Base-by-base conservation (phyloP, 1,284 basidiomycete species). In the Ustilago xerochloae region DNA sequence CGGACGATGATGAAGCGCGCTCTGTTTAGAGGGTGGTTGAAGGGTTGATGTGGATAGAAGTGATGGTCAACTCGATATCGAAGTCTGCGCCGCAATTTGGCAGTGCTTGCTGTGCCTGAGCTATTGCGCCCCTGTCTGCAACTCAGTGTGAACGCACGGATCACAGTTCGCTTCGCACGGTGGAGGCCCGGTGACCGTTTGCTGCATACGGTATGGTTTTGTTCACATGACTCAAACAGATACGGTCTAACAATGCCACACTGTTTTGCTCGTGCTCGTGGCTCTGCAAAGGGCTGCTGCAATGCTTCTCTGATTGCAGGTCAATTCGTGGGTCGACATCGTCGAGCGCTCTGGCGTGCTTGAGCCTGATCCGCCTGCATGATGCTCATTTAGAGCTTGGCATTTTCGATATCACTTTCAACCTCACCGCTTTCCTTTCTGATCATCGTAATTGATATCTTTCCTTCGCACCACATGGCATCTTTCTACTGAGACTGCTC, bases 91-190 rank as follows among this genome's bases (percentile, higher is more conserved):
- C 3, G 41, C 9, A 39, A 13, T 12, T 24, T 6, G 58, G 58
- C 58, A 46, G 58, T 52, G 58, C 49, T 47, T 22, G 26, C 26
- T 41, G n/a, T 24, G 38, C n/a, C n/a, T n/a, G n/a, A n/a, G n/a
- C n/a, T n/a, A n/a, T 26, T 43, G 39, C 28, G 28, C 35, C 59
- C 59, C 59, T 50, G n/a, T n/a, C n/a, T n/a, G n/a, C n/a, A n/a
- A n/a, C n/a, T n/a, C n/a, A 26, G 38, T 7, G 13, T 10, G 29
- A 43, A 20, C 55, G 55, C 55, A 58, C 55, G 47, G 47, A 49
- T 43, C 55, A 58, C 39, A 47, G 32, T 16, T 45, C 8, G n/a
- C 29, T 41, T 38, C 20, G 8, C 6, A 24, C 29, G 47, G 54
- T 57, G 54, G 54, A 57, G 54, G 54, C 46, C 18, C 8, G 20